These are phyloP conservation scores for Yamadazyma jaroonii DNA, from an alignment of 1,139 yeast species.

Conservation along the genomic window DNA sequence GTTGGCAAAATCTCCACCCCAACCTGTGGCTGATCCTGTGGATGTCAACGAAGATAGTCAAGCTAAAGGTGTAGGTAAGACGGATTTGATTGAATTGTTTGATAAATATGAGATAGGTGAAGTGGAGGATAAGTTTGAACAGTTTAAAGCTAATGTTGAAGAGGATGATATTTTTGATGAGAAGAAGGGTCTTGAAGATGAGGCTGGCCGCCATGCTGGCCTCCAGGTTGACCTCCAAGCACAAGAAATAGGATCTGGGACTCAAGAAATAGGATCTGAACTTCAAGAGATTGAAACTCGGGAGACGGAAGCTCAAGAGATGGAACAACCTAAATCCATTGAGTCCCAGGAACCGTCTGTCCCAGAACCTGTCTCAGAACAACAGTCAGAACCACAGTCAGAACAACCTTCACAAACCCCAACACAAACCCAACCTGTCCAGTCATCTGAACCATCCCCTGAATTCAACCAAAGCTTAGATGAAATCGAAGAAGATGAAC, in stretches of 20 bases:
- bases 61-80: conserved; percentile 4
- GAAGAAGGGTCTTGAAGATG: conserved; percentile 1
- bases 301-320: too few species aligned
- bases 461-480: conserved; percentile 6
- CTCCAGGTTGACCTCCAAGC: not conserved
- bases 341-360: too few species aligned
- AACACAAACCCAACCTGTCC: not conserved
- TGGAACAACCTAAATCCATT: too few species aligned
- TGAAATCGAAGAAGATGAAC: conserved; percentile 11
- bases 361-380: too few species aligned
- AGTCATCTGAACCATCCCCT: not conserved
- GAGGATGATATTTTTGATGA: conserved; percentile 6
- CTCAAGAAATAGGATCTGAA: too few species aligned
- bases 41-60: conserved; percentile 18
- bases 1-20: conserved; percentile 10
- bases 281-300: too few species aligned
- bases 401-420: too few species aligned
- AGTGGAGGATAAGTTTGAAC: conserved; percentile 13
- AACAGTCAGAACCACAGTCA: too few species aligned
- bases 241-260: not conserved
- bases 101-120: conserved; percentile 36
- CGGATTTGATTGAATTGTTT: conserved; percentile 38
- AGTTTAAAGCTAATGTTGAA: conserved; percentile 4
- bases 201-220: not conserved
- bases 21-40: conserved; percentile 24